phyloP scores from a whole-genome alignment of 192 early-diverging fungal genomes.

The Entomortierella lignicola region DNA sequence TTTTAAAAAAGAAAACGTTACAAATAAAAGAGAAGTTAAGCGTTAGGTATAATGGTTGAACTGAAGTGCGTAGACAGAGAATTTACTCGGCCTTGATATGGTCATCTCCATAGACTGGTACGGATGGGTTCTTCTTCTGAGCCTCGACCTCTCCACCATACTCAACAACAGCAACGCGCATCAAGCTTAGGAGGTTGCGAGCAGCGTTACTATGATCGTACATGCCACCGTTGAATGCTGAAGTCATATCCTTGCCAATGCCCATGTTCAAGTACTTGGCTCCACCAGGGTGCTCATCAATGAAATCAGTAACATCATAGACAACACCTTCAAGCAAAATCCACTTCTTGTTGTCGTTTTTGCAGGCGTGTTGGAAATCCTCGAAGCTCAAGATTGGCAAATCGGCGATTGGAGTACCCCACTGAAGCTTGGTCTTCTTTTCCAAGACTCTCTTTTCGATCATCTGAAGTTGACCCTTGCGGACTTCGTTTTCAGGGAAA shows the following conservation, averaged over 20 bases:
- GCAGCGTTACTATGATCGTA: slow-evolving; percentile 96
- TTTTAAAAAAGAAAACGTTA: not conserved
- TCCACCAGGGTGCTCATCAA: slow-evolving; percentile 94
- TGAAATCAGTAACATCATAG: slow-evolving; percentile 88
- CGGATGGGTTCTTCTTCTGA: slow-evolving; percentile 56
- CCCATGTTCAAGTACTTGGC: slow-evolving; percentile 75
- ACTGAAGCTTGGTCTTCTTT: slow-evolving; percentile 70
- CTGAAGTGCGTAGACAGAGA: not conserved
- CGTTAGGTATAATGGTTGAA: too few species aligned
- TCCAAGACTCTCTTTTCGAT: slow-evolving; percentile 77
- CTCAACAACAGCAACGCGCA: slow-evolving; percentile 76
- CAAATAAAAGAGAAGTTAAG: not conserved
- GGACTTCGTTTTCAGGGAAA: slow-evolving; percentile 84
- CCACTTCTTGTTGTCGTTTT: slow-evolving; percentile 76
- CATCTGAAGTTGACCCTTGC: slow-evolving; percentile 85
- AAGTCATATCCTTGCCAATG: slow-evolving; percentile 92
- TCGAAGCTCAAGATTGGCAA: slow-evolving; percentile 77
- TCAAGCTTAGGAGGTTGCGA: slow-evolving; percentile 85
- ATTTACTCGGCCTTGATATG: slow-evolving; percentile 44
- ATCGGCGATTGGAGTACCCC: slow-evolving; percentile 75
- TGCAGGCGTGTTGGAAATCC: slow-evolving; percentile 66
- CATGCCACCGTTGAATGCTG: slow-evolving; percentile 92
- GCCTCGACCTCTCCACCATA: slow-evolving; percentile 63
- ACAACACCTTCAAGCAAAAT: slow-evolving; percentile 86
- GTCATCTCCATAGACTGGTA: slow-evolving; percentile 39